phyloP scores from a whole-genome alignment of 768 basidiomycete genomes.

The Boletus patriciae region DNA sequence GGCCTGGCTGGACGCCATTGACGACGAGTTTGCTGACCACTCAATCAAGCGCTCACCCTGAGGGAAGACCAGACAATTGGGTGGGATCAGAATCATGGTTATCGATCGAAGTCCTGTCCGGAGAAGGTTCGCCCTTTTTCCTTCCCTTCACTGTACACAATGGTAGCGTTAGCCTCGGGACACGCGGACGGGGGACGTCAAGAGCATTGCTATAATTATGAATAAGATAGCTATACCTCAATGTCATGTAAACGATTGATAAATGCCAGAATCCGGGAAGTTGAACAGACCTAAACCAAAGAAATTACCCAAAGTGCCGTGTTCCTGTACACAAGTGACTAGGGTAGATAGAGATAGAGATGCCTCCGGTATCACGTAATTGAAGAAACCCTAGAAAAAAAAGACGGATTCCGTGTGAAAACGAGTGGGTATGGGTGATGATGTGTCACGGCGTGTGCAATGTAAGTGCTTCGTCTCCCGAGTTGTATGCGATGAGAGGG shows the following conservation, averaged over 20 bases:
- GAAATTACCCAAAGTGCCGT: not conserved
- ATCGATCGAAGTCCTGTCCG: slow-evolving; percentile 32
- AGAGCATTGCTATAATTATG: slow-evolving; percentile 1
- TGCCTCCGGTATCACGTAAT: not conserved
- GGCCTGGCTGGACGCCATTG: slow-evolving; percentile 55
- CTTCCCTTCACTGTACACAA: not conserved
- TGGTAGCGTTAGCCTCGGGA: not conserved
- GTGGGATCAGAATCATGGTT: slow-evolving; percentile 54
- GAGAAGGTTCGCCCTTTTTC: slow-evolving; percentile 14
- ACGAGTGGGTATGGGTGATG: not conserved
- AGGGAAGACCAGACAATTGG: slow-evolving; percentile 49
- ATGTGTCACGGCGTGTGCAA: not conserved
- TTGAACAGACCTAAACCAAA: not conserved
- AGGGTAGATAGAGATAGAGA: not conserved
- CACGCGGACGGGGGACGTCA: not conserved
- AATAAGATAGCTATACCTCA: slow-evolving; percentile 7
- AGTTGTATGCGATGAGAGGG: not conserved
- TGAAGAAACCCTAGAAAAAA: not conserved
- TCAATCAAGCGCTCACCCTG: slow-evolving; percentile 49
- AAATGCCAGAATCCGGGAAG: not conserved
- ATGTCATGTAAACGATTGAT: not conserved
- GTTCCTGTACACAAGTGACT: not conserved
- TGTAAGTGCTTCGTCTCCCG: not conserved
- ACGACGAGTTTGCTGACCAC: slow-evolving; percentile 44
- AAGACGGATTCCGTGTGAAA: not conserved